Conservation (phyloP, 192 early-diverging fungal genomes). For the Neocallimastix lanati region DNA sequence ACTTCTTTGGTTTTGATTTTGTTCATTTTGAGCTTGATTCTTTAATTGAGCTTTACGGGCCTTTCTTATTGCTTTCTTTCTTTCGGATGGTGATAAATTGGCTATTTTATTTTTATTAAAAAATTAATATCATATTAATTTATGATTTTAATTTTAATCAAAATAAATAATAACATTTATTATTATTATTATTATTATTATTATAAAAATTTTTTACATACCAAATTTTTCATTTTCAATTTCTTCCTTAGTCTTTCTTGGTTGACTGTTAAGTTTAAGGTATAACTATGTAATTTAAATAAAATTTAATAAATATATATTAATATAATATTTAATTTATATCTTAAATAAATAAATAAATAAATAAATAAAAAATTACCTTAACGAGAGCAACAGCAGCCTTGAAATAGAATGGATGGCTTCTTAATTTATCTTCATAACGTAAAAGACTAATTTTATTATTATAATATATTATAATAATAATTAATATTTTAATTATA, state of each 20-base stretch:
- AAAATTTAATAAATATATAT: conserved; percentile 10
- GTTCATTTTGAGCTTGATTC: conserved; percentile 26
- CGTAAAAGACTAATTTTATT: conserved; percentile 23
- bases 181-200: no score
- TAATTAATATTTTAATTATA: no score
- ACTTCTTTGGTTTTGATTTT: not conserved
- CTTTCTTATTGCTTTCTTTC: conserved; percentile 59
- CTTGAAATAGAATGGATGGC: conserved; percentile 48
- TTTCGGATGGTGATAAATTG: conserved; percentile 48
- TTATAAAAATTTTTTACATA: not conserved
- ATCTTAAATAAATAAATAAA: conserved; percentile 11
- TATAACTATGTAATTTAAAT: conserved; percentile 23
- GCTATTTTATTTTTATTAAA: no score
- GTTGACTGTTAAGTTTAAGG: conserved; percentile 30
- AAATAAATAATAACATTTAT: no score
- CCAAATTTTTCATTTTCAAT: conserved; percentile 17
- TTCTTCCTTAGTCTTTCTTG: conserved; percentile 19
- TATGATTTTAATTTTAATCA: no score
- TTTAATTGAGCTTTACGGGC: conserved; percentile 56
- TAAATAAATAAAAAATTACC: conserved; percentile 23
- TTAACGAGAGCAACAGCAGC: conserved; percentile 58
- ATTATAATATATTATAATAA: no score
- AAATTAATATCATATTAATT: no score
- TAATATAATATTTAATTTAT: conserved; percentile 15
- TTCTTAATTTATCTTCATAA: conserved; percentile 57